phyloP scores from a whole-genome alignment of 805 yeast species.

The Cyberlindnera japonica region DNA sequence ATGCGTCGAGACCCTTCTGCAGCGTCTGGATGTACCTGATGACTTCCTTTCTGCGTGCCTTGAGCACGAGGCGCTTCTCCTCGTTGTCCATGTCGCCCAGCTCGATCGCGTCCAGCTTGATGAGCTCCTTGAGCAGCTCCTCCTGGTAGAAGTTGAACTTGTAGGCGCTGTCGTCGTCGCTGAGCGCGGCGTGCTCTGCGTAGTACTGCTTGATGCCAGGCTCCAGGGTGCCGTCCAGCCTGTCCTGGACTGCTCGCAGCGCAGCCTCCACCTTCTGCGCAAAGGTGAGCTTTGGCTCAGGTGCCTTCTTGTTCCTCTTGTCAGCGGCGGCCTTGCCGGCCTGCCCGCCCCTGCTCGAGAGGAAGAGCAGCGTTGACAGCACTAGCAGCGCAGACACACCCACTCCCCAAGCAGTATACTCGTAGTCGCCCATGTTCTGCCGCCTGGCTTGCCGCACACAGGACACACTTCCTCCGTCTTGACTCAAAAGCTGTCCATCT shows the following conservation, averaged over 20 bases:
- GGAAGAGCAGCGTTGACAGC: constrained; percentile 12
- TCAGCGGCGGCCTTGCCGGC: background rate
- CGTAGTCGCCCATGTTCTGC: constrained; percentile 4
- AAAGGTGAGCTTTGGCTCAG: constrained; percentile 2
- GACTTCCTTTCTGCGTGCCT: constrained; percentile 54
- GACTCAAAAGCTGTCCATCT: too few species aligned
- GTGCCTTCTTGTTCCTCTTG: constrained; percentile 3
- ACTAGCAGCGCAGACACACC: constrained; percentile 15
- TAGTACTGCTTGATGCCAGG: constrained; percentile 9
- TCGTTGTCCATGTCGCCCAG: constrained; percentile 27
- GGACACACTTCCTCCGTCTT: too few species aligned
- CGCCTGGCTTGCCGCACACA: too few species aligned
- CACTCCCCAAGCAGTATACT: constrained; percentile 5
- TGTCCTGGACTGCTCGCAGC: constrained; percentile 1
- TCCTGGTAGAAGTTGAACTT: constrained; percentile 61
- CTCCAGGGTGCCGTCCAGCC: constrained; percentile 5
- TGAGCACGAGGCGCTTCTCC: constrained; percentile 43
- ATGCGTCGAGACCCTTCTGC: constrained; percentile 18
- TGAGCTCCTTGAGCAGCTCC: constrained; percentile 58
- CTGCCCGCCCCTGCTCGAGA: background rate
- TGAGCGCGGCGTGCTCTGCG: constrained; percentile 5
- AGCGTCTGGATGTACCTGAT: constrained; percentile 54
- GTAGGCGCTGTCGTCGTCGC: constrained; percentile 33
- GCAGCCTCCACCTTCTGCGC: constrained; percentile 1
- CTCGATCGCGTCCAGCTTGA: constrained; percentile 65